A percentile compares a stretch with the other conserved stretches of the same genome.
These are phyloP conservation scores for Melampsora larici-populina DNA, from an alignment of 1,284 basidiomycete genomes.

Conservation along the genomic window DNA sequence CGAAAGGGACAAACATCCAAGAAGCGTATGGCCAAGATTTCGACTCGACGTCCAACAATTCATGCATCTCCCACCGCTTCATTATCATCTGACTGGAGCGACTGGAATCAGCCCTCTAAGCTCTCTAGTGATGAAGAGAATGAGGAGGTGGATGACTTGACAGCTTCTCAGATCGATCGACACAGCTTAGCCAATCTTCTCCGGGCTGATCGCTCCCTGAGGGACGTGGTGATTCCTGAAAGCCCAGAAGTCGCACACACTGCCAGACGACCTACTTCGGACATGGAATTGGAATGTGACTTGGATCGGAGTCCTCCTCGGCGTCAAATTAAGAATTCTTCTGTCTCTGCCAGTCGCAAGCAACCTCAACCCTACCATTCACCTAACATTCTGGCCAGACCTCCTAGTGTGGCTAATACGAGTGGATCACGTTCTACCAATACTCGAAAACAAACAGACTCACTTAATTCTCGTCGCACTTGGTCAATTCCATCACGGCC, in stretches of 20 bases:
- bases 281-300: background rate
- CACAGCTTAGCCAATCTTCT: background rate
- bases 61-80: background rate
- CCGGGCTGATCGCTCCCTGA: background rate
- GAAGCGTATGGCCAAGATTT: too few relatives aligned
- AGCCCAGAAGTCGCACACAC: background rate
- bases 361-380: background rate
- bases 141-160: background rate
- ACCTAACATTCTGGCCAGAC: background rate
- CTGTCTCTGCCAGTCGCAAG: background rate
- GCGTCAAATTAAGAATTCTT: background rate
- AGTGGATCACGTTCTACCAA: background rate
- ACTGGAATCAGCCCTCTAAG: background rate
- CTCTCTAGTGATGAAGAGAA: background rate
- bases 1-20: too few relatives aligned
- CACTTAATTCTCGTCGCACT: background rate
- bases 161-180: background rate
- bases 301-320: background rate
- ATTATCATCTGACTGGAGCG: background rate
- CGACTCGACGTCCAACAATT: background rate
- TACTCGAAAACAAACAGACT: background rate
- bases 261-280: background rate
- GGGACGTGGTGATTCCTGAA: background rate
- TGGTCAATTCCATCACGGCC: conserved; percentile 9
- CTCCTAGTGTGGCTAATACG: background rate